These are phyloP conservation scores for Chamaecrista fasciculata DNA, from an alignment of 306 rosid species.

Conservation along the genomic window DNA sequence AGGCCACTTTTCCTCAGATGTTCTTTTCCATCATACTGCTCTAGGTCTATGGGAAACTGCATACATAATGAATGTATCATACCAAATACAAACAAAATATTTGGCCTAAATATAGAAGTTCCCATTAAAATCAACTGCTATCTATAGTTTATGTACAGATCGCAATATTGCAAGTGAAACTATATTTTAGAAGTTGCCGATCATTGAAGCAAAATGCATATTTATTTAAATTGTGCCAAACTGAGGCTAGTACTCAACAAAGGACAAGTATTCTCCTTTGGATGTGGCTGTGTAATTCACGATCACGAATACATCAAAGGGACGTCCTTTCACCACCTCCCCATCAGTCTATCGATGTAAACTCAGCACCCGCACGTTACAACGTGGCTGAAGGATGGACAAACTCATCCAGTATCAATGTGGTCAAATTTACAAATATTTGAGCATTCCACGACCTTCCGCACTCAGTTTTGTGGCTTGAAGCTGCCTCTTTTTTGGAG, in stretches of 20 bases:
- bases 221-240: background rate
- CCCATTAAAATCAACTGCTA: background rate
- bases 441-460: constrained; percentile 95
- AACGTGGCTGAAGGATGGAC: background rate
- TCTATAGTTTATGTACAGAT: background rate
- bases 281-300: background rate
- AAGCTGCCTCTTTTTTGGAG: constrained; percentile 87
- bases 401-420: background rate
- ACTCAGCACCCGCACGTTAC: background rate
- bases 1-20: constrained; percentile 97
- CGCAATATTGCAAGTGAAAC: background rate
- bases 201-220: background rate
- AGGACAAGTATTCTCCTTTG: background rate
- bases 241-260: background rate
- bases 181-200: background rate
- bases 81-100: constrained; percentile 14
- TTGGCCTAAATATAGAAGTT: background rate
- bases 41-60: constrained; percentile 91
- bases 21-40: constrained; percentile 86
- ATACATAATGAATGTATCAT: constrained; percentile 33
- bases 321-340: background rate
- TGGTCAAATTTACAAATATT: constrained; percentile 49
- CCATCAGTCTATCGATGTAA: background rate
- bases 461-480: constrained; percentile 92
- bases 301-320: background rate